Evolutionary conservation across 495 filamentous ascomycete genomes (phyloP).

Genomic region (Schizothecium vesticola): DNA sequence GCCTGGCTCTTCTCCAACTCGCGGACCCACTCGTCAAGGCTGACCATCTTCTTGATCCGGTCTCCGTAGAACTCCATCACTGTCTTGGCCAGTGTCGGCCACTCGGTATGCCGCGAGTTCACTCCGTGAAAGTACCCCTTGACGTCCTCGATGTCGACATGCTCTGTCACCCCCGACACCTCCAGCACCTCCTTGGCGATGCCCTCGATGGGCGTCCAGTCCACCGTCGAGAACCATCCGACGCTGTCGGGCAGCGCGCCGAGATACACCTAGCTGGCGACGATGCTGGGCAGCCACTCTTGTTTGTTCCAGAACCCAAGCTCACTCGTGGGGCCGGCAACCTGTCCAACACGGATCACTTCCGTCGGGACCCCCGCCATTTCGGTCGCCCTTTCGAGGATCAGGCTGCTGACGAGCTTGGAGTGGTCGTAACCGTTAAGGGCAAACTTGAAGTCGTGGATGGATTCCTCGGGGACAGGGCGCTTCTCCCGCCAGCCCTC

Average conservation of each 20-base stretch:
- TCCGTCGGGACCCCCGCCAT: constrained; percentile 37
- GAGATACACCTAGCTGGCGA: constrained; percentile 41
- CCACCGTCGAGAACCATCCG: constrained; percentile 35
- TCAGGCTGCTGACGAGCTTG: constrained; percentile 49
- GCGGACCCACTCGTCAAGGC: constrained; percentile 38
- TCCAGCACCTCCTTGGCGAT: constrained; percentile 38
- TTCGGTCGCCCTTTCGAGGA: constrained; percentile 41
- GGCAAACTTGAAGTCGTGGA: constrained; percentile 37
- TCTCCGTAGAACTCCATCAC: constrained; percentile 36
- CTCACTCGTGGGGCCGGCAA: constrained; percentile 45
- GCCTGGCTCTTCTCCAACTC: constrained; percentile 32
- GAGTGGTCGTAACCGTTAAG: constrained; percentile 52
- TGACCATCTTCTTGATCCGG: constrained; percentile 32
- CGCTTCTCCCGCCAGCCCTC: constrained; percentile 30
- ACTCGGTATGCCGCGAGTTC: constrained; percentile 36
- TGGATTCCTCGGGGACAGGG: constrained; percentile 40
- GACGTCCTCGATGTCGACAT: constrained; percentile 24
- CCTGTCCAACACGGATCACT: constrained; percentile 53
- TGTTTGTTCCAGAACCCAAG: constrained; percentile 48
- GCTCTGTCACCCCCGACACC: constrained; percentile 26
- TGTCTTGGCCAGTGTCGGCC: constrained; percentile 29
- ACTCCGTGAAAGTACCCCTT: constrained; percentile 46
- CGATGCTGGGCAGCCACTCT: constrained; percentile 54
- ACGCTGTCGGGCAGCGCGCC: constrained; percentile 37
- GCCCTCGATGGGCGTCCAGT: constrained; percentile 53